Evolutionary conservation across 2,329 filamentous ascomycete species (phyloP), one percentile per base, ranked within the genome.

Genomic region (Fusarium praegraminearum): DNA sequence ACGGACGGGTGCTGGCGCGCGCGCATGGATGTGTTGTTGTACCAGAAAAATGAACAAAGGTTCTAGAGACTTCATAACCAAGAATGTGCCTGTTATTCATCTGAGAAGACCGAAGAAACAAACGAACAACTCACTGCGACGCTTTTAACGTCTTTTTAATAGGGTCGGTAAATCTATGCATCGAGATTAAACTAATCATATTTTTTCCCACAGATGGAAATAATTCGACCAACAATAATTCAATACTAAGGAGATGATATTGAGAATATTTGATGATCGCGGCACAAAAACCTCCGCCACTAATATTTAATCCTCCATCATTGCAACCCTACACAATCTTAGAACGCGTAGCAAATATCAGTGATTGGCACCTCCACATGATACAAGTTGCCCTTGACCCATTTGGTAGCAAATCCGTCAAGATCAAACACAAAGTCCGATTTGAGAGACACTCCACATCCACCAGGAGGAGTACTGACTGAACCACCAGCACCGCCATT

Each of bases 381-480:
- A 6, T 56, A 63, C 1, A 63, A n/a, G 16, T 63, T 63, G 4
- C 58, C 58, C n/a, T 54, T 63, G 7, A 24, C 53, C 60, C 60
- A 63, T 33, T 46, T 62, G 5, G 60, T 63, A 16, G 60, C 60
- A 18, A 63, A 63, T 1, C 60, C 60, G 9, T 63, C 58, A 2
- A 63, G 58, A 24, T 63, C 50, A 16, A 63, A 63, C 11, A 46
- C 35, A 16, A 63, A 57, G 35, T 63, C 60, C 1, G 60, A 63
- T 15, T 63, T 63, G 11, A 63, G 16, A 36, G 60, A 63, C 3
- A 63, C 32, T 1, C 58, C 60, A 13, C 60, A 63, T 5, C 43
- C 57, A 12, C 62, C 40, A 1, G 60, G n/a, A 20, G 36, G 35
- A 4, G 36, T 46, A 5, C 9, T 9, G 2, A 57, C 15, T 28